These are phyloP conservation scores for Fonsecaea multimorphosa DNA, from an alignment of 2,329 filamentous ascomycete genomes.

Conservation along the genomic window DNA sequence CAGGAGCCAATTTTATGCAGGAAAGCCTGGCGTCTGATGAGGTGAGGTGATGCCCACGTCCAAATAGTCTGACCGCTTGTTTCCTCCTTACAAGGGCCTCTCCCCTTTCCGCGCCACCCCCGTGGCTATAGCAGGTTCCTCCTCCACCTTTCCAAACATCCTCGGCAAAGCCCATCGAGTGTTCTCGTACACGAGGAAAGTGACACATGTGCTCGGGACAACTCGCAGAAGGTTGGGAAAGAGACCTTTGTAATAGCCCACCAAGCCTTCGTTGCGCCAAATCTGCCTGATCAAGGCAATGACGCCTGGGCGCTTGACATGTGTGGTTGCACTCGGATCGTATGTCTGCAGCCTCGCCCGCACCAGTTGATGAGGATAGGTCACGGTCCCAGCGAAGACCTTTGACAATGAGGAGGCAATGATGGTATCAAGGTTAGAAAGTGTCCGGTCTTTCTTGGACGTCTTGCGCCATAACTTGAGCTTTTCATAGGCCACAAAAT, in stretches of 20 bases:
- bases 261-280: slow-evolving; percentile 77
- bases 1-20: slow-evolving; percentile 9
- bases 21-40: slow-evolving; percentile 7
- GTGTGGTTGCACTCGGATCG: slow-evolving; percentile 50
- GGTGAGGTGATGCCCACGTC: not conserved
- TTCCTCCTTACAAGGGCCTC: slow-evolving; percentile 16
- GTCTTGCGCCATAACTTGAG: slow-evolving; percentile 55
- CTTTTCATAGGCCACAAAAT: slow-evolving; percentile 93
- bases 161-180: slow-evolving; percentile 62
- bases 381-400: slow-evolving; percentile 83
- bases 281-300: slow-evolving; percentile 74
- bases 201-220: slow-evolving; percentile 92
- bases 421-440: slow-evolving; percentile 79
- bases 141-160: slow-evolving; percentile 27
- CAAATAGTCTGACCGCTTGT: slow-evolving; percentile 8
- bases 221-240: slow-evolving; percentile 89
- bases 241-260: slow-evolving; percentile 90
- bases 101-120: slow-evolving; percentile 22
- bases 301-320: slow-evolving; percentile 54
- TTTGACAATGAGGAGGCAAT: slow-evolving; percentile 81
- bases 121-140: slow-evolving; percentile 7
- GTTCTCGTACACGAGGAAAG: slow-evolving; percentile 97
- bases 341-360: slow-evolving; percentile 88
- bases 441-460: slow-evolving; percentile 46
- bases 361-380: slow-evolving; percentile 95